Conservation (phyloP, 2,329 filamentous ascomycete species). For the Nemania diffusa region DNA sequence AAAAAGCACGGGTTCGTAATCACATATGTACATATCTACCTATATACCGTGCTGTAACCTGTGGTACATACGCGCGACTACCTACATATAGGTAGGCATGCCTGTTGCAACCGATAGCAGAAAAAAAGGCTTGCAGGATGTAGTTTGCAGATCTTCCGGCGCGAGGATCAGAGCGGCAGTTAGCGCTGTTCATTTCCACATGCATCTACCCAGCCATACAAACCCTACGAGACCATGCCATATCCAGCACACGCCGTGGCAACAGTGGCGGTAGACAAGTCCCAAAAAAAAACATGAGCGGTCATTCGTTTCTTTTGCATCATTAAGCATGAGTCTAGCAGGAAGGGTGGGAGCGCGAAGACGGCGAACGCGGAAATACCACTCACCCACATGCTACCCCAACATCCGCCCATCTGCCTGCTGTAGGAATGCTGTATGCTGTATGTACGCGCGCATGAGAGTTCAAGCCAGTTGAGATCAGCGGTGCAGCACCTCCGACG, state of each 20-base stretch:
- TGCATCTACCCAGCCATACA: slow-evolving; percentile 21
- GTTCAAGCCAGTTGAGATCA: slow-evolving; percentile 34
- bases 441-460: slow-evolving; percentile 18
- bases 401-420: background rate
- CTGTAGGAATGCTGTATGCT: background rate
- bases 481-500: slow-evolving; percentile 31
- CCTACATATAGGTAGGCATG: too few species aligned
- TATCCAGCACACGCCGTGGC: background rate
- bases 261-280: slow-evolving; percentile 5
- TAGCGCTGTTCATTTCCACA: slow-evolving; percentile 30
- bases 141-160: slow-evolving; percentile 34
- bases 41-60: background rate
- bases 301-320: slow-evolving; percentile 19
- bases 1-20: too few species aligned
- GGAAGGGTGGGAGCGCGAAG: slow-evolving; percentile 14
- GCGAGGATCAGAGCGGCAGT: slow-evolving; percentile 24
- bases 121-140: slow-evolving; percentile 13
- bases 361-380: slow-evolving; percentile 28
- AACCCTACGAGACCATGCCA: background rate
- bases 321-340: slow-evolving; percentile 24
- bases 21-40: background rate
- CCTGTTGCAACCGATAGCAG: slow-evolving; percentile 1
- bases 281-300: background rate
- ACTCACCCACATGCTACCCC: slow-evolving; percentile 32
- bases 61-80: background rate